Evolutionary conservation across 2,329 filamentous ascomycete genomes (phyloP), one percentile per base, ranked within the genome.

Genomic region (Claviceps pazoutovae): DNA sequence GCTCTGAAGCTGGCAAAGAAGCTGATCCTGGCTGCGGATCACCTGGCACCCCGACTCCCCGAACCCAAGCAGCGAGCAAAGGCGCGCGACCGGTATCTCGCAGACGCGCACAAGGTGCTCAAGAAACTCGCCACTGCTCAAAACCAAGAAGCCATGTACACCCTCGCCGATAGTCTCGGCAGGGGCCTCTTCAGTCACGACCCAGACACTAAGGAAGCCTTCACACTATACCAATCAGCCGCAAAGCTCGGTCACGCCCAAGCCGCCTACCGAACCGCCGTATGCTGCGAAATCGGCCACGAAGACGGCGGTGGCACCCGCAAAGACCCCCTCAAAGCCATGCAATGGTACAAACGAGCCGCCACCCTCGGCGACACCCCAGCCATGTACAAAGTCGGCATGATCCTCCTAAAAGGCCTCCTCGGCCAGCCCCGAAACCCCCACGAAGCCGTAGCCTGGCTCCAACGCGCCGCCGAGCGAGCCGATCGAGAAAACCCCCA

Each of bases 381-480:
- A 0, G 93, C 90, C 34, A 95, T 97, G 88, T 98, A 96, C 73
- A 98, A 98, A 69, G 82, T 97, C 68, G 93, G 93, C 53, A 95
- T 96, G 84, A 95, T 98, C 58, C 73, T 88, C 55, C 78, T 97
- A 51, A 97, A 97, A 67, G 93, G 91, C 11, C 74, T 97, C 30
- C 77, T 98, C n/a, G 90, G 90, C 4, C 90, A 97, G 64, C 78
- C 76, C 23, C 81, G 75, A 62, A 95, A 94, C 62, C 79, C 88
- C 2, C 79, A 85, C 44, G 93, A 97, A 69, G 90, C 89, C 17
- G 79, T 96, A 23, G 83, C 81, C 21, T 97, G 93, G 90, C 76
- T 98, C 50, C 95, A 95, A 71, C 82, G 90, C 45, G 93, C 93
- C 2, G 90, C 90, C 0, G 90, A 97, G 59, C 78, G 82, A 21